Percentiles rank a stretch among this genome's conserved stretches.
phyloP scores from a whole-genome alignment of 1,139 yeast genomes.

The Hyphopichia khmerensis region DNA sequence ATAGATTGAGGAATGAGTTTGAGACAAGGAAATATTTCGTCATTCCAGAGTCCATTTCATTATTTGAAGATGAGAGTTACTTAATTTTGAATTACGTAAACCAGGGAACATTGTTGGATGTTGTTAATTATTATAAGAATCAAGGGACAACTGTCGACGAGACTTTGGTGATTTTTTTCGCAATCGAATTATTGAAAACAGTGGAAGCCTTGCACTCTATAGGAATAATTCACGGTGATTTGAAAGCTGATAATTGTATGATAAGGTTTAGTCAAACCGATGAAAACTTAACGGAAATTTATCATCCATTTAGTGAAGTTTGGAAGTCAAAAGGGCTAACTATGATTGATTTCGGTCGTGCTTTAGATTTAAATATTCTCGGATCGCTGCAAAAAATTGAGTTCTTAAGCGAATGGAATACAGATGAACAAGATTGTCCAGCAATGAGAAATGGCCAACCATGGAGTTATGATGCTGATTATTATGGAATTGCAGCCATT shows the following conservation, averaged over 20 bases:
- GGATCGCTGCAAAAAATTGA: conserved; percentile 25
- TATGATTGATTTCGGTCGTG: conserved; percentile 81
- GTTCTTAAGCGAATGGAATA: conserved; percentile 62
- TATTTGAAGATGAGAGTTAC: conserved; percentile 72
- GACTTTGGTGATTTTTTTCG: conserved; percentile 57
- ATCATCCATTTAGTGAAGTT: conserved; percentile 33
- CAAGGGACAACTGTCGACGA: conserved; percentile 52
- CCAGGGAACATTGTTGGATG: conserved; percentile 76
- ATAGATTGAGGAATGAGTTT: conserved; percentile 17
- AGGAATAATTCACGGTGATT: conserved; percentile 79
- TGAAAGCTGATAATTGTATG: conserved; percentile 89
- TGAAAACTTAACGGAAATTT: conserved; percentile 21
- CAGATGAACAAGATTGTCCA: conserved; percentile 74
- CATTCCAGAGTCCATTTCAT: conserved; percentile 51
- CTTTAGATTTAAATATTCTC: conserved; percentile 67
- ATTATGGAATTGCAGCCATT: conserved; percentile 78
- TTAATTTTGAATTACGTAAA: conserved; percentile 64
- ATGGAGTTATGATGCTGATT: conserved; percentile 85
- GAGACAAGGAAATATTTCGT: conserved; percentile 36
- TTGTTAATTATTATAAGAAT: conserved; percentile 52
- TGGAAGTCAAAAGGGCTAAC: conserved; percentile 61
- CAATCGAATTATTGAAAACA: conserved; percentile 60
- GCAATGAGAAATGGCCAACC: conserved; percentile 62
- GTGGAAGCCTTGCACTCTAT: conserved; percentile 62
- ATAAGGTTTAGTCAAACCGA: conserved; percentile 42